Evolutionary conservation across 208 protist genomes (phyloP).

Genomic region (Trypanosoma scelopori): DNA sequence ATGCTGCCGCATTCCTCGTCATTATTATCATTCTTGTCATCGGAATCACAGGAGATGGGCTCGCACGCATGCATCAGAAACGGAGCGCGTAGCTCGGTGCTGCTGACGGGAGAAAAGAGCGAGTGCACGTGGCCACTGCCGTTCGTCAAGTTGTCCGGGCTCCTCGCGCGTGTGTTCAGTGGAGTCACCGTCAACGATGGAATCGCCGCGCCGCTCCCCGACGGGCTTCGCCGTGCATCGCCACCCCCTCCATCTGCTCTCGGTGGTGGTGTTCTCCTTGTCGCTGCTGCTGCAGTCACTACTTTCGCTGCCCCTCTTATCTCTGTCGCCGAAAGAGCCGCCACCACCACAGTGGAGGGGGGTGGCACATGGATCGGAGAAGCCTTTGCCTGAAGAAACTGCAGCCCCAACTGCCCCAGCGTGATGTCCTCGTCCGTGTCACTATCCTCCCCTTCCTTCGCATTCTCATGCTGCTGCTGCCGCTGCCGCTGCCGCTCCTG

Average conservation of each 20-base stretch:
- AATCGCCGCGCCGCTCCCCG: neutral
- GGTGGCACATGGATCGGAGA: neutral
- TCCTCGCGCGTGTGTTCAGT: neutral
- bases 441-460: neutral
- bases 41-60: neutral
- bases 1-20: conserved; percentile 4
- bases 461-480: too few relatives aligned
- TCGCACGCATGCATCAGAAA: neutral
- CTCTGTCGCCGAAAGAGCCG: neutral
- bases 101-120: neutral
- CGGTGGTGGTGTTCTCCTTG: too few relatives aligned
- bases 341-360: neutral
- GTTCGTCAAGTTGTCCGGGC: conserved; percentile 9
- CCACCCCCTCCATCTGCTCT: neutral
- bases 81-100: neutral
- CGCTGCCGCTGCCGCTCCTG: too few relatives aligned
- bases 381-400: neutral
- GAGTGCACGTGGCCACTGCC: neutral
- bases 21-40: conserved; percentile 3
- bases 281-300: neutral
- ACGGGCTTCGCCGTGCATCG: neutral
- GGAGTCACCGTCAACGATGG: neutral
- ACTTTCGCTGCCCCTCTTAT: too few relatives aligned
- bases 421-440: conserved; percentile 14
- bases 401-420: conserved; percentile 7